Conservation (phyloP, 768 basidiomycete genomes). For the Rhizopogon sp. region DNA sequence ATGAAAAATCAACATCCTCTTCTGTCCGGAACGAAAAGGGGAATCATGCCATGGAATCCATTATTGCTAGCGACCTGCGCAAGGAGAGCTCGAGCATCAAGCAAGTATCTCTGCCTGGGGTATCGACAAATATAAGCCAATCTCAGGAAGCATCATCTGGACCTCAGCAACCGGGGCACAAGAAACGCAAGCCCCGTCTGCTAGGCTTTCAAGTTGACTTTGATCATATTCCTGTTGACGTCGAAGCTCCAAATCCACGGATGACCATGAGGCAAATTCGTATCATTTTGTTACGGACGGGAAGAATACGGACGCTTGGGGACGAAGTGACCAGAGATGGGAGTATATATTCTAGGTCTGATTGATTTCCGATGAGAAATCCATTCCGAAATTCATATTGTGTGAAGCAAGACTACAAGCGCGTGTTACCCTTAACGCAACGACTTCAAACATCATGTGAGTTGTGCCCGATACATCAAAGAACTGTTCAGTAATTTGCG, state of each 20-base stretch:
- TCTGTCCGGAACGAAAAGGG: neutral
- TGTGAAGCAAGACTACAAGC: neutral
- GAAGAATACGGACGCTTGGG: constrained; percentile 19
- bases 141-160: neutral
- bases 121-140: neutral
- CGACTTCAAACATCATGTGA: too few relatives aligned
- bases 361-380: neutral
- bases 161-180: neutral
- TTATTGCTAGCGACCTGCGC: neutral
- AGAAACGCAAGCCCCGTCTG: constrained; percentile 9
- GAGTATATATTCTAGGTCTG: constrained; percentile 13
- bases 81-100: neutral
- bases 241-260: constrained; percentile 2
- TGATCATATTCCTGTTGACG: constrained; percentile 6
- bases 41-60: too few relatives aligned
- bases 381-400: neutral
- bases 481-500: too few relatives aligned
- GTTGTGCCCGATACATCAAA: too few relatives aligned
- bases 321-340: constrained; percentile 16
- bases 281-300: constrained; percentile 19
- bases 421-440: neutral
- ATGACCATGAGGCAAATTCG: constrained; percentile 9
- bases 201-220: constrained; percentile 17
- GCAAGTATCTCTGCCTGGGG: neutral
- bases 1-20: neutral